phyloP scores from a whole-genome alignment of 2,329 filamentous ascomycete genomes.

The Alternaria gaisen region DNA sequence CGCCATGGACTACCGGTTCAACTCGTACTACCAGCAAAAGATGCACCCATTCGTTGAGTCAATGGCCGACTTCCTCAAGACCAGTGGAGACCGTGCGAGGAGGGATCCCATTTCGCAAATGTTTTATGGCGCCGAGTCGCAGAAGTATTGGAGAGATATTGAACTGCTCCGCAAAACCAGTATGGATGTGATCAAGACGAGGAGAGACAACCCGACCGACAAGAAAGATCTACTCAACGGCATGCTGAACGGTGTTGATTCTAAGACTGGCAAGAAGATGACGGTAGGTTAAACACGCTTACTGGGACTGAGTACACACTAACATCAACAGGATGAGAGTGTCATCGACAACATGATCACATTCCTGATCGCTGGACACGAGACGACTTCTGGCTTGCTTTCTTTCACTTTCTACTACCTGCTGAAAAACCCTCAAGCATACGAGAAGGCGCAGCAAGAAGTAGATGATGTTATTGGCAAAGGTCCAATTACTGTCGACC shows the following conservation, averaged over 20 bases:
- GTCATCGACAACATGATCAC: constrained; percentile 74
- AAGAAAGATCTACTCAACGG: constrained; percentile 69
- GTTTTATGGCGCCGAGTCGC: constrained; percentile 46
- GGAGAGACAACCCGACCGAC: constrained; percentile 62
- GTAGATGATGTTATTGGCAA: constrained; percentile 62
- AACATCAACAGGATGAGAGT: constrained; percentile 57
- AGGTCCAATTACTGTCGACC: constrained; percentile 56
- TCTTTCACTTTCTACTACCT: constrained; percentile 62
- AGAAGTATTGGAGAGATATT: constrained; percentile 64
- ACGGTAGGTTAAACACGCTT: constrained; percentile 26
- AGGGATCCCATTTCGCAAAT: constrained; percentile 44
- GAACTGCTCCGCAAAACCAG: constrained; percentile 65
- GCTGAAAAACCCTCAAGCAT: constrained; percentile 59
- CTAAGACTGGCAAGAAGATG: constrained; percentile 67
- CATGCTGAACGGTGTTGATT: constrained; percentile 67
- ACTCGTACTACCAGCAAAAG: constrained; percentile 49
- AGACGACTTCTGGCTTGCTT: constrained; percentile 51
- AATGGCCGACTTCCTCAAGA: constrained; percentile 51
- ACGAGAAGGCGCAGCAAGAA: constrained; percentile 63
- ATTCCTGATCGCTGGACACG: constrained; percentile 63
- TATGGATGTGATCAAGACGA: constrained; percentile 65
- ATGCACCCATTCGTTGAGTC: constrained; percentile 52
- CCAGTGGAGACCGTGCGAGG: constrained; percentile 46
- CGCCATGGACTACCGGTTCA: constrained; percentile 55
- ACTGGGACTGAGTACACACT: no score